These are phyloP conservation scores for Globisporangium middletonii DNA, from an alignment of 352 stramenopile species.

Conservation along the genomic window DNA sequence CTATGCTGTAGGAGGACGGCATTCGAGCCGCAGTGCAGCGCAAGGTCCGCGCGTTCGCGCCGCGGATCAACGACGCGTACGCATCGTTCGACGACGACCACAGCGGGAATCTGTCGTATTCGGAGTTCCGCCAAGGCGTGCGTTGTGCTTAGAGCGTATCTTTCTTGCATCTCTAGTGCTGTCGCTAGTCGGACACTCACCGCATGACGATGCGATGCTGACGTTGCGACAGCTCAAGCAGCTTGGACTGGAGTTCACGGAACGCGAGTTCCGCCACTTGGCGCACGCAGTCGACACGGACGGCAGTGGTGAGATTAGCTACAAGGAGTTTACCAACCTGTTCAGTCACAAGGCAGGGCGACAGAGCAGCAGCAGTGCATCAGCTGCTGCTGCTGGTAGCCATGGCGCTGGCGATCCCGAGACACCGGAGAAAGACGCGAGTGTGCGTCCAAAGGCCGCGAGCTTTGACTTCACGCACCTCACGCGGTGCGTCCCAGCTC, in stretches of 20 bases:
- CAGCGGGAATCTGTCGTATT: constrained; percentile 44
- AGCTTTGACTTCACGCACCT: constrained; percentile 46
- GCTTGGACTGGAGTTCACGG: constrained; percentile 41
- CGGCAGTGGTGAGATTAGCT: constrained; percentile 50
- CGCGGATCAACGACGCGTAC: constrained; percentile 42
- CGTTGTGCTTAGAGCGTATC: not conserved
- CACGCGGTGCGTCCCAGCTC: constrained; percentile 15
- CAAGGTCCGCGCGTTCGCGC: constrained; percentile 36
- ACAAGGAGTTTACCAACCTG: constrained; percentile 46
- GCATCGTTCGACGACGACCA: constrained; percentile 50
- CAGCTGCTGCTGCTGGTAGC: not conserved
- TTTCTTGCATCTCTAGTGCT: not conserved
- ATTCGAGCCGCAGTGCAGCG: constrained; percentile 30
- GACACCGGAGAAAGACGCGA: constrained; percentile 5
- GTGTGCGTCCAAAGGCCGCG: constrained; percentile 11
- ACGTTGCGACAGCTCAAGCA: constrained; percentile 27
- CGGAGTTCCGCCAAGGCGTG: constrained; percentile 42
- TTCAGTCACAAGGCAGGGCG: constrained; percentile 12
- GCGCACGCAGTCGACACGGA: constrained; percentile 32
- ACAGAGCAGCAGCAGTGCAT: not conserved
- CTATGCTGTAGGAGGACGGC: constrained; percentile 20
- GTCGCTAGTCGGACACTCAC: not conserved
- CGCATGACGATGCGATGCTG: not conserved
- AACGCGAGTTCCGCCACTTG: constrained; percentile 42
- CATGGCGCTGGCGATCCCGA: not conserved